Evolutionary conservation across 257 asterid species (phyloP).

Genomic region (Eucommia ulmoides): DNA sequence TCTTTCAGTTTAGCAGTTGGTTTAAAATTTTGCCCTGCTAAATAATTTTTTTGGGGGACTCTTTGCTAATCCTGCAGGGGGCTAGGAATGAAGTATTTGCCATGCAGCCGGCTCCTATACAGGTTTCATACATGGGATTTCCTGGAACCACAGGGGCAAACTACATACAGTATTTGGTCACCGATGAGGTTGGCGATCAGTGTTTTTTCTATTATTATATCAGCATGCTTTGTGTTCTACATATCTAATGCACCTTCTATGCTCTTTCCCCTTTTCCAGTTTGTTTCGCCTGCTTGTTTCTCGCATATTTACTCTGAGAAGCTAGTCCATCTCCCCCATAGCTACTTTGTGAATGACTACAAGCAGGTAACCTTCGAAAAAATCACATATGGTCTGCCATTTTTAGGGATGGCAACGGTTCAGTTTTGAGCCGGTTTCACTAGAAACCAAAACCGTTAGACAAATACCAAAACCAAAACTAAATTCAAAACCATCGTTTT

Average conservation of each 20-base stretch:
- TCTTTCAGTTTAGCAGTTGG: too few species aligned
- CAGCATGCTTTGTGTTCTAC: too few species aligned
- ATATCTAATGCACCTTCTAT: too few species aligned
- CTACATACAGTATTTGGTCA: slow-evolving; percentile 85
- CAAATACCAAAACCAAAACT: too few species aligned
- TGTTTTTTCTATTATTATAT: slow-evolving; percentile 4
- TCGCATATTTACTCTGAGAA: slow-evolving; percentile 89
- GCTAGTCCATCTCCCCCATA: slow-evolving; percentile 91
- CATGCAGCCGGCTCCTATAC: slow-evolving; percentile 99
- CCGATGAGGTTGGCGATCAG: slow-evolving; percentile 64
- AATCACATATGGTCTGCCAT: too few species aligned
- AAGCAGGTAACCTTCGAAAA: slow-evolving; percentile 51
- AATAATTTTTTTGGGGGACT: background rate
- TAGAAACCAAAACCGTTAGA: too few species aligned
- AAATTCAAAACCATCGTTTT: too few species aligned
- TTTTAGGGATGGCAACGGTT: too few species aligned
- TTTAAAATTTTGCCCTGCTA: background rate
- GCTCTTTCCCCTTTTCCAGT: slow-evolving; percentile 35
- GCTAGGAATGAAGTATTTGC: slow-evolving; percentile 98
- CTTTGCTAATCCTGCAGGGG: slow-evolving; percentile 39
- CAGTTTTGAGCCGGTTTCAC: too few species aligned
- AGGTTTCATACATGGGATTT: slow-evolving; percentile 98
- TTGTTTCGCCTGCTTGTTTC: slow-evolving; percentile 77
- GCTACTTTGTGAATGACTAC: slow-evolving; percentile 95
- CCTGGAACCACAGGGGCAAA: slow-evolving; percentile 98